Conservation (phyloP, 2,329 filamentous ascomycete genomes). For the Aureobasidium sp. region DNA sequence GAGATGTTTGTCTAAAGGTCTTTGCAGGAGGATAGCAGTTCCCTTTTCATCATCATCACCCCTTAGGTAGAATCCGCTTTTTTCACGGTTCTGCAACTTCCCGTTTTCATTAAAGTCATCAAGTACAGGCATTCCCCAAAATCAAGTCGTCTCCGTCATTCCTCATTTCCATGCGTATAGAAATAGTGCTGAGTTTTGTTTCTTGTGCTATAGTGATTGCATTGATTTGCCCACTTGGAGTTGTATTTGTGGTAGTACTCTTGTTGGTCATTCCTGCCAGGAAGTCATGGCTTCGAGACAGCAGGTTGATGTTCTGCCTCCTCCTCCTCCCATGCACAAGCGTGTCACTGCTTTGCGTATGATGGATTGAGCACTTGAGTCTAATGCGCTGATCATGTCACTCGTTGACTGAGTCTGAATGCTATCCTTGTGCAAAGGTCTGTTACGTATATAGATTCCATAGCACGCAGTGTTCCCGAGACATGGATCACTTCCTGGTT, state of each 20-base stretch:
- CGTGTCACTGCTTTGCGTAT: neutral
- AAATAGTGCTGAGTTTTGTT: constrained; percentile 3
- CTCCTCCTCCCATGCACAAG: neutral
- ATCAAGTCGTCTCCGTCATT: neutral
- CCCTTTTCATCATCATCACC: neutral
- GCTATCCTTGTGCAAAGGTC: no score
- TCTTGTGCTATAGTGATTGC: neutral
- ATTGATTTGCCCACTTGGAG: constrained; percentile 24
- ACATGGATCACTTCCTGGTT: no score
- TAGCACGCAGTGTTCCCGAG: no score
- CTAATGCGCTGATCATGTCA: neutral
- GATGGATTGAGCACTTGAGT: neutral
- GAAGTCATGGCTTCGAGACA: neutral
- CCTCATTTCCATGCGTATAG: neutral
- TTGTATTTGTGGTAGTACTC: constrained; percentile 31
- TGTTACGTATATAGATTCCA: no score
- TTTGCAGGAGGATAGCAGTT: neutral
- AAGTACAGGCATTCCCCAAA: neutral
- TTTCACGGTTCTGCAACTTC: neutral
- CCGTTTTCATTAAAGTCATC: neutral
- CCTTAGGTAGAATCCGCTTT: neutral
- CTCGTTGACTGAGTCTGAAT: neutral
- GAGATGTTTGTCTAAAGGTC: neutral
- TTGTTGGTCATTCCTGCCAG: constrained; percentile 27
- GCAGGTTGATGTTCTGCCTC: neutral